Conservation (phyloP, 495 filamentous ascomycete species). For the Glonium stellatum region DNA sequence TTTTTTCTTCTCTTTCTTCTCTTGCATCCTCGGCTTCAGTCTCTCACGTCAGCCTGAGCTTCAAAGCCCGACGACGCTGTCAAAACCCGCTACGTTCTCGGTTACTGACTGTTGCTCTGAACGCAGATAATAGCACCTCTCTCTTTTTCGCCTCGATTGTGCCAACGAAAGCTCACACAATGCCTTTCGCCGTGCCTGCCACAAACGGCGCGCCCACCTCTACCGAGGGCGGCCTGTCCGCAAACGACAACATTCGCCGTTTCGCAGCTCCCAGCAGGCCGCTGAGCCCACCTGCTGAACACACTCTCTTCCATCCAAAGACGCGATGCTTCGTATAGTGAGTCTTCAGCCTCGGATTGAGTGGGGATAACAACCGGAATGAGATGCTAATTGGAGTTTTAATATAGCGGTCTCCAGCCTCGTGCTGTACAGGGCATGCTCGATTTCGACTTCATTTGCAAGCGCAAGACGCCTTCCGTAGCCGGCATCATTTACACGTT, state of each 20-base stretch:
- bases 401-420: conserved; percentile 77
- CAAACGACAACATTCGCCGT: conserved; percentile 97
- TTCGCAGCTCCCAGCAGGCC: conserved; percentile 90
- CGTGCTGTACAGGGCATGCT: conserved; percentile 99
- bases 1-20: background rate
- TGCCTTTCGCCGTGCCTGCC: conserved; percentile 33
- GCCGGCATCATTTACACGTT: conserved; percentile 99
- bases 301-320: conserved; percentile 96
- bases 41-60: conserved; percentile 22
- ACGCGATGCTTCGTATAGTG: conserved; percentile 99
- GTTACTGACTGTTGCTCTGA: background rate
- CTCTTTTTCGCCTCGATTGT: conserved; percentile 32
- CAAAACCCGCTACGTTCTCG: background rate
- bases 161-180: conserved; percentile 37
- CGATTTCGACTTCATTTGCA: conserved; percentile 99
- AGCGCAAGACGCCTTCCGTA: conserved; percentile 89
- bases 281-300: conserved; percentile 71
- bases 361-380: conserved; percentile 7
- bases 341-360: conserved; percentile 32
- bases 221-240: conserved; percentile 43
- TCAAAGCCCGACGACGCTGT: background rate
- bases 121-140: conserved; percentile 5
- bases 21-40: background rate
- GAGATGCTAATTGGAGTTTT: background rate
- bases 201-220: conserved; percentile 31